Evolutionary conservation across 805 yeast genomes (phyloP), one percentile per base, ranked within the genome.

Genomic region (Kodamaea kakaduensis): DNA sequence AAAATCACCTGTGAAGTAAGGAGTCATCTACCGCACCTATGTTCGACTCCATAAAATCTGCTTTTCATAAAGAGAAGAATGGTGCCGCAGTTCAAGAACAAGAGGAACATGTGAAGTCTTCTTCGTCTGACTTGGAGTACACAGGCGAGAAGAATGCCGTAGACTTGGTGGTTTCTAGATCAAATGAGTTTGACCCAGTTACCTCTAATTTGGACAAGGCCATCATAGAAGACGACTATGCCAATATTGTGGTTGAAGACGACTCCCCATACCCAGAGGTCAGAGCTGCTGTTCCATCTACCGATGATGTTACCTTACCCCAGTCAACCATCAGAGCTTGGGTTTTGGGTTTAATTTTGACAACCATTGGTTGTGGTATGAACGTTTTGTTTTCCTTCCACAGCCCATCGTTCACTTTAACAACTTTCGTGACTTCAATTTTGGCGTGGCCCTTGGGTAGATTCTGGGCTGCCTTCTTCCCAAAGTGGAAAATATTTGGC

Each of bases 221-320:
- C 5, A 42, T 55, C 18, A 25, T 47, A 19, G 50, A 46, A 6
- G 65, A 59, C 40, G 69, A 60, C 18, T 64, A 63, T 35, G 63
- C 66, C 32, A 73, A 72, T 15, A 61, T 65, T 20, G 46, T 57
- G 19, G 61, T 64, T 51, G 58, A 71, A 45, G 65, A 54, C 27
- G 52, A 66, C 45, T 73, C 78, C 14, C 83, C 84, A 7, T 79
- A 78, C 50, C 76, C 82, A 1, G 85, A 79, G 54, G 84, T 79
- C 14, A 68, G 86, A 53, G 73, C 84, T 17, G 72, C 79, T 15
- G 76, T 76, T 23, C 71, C 77, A 6, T 64, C 73, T 7, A 51
- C 58, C 7, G 81, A 75, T 49, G 80, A 77, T 51, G 68, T 71
- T 1, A 43, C 64, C 3, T 50, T 73, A 14, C 65, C 65, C 5